Conservation (phyloP, 1,284 basidiomycete genomes). For the Austroboletus niveus region DNA sequence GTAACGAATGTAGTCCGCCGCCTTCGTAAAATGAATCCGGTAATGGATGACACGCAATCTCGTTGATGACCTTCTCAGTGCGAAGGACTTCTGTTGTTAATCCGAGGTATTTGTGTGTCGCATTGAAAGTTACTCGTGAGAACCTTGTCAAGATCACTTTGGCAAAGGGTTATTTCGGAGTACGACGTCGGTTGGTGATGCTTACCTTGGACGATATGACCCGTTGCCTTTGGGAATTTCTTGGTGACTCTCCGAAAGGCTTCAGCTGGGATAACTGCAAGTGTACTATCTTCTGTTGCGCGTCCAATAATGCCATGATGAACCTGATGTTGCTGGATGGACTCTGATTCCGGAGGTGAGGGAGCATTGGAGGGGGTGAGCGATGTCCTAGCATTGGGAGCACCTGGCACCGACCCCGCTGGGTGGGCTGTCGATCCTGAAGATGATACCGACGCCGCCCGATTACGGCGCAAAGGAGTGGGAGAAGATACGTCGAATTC, state of each 20-base stretch:
- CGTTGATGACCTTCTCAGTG: conserved; percentile 96
- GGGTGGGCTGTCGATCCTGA: conserved; percentile 64
- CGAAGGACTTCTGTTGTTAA: conserved; percentile 94
- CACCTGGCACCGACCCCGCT: conserved; percentile 30
- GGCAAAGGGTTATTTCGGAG: conserved; percentile 1
- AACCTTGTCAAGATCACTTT: conserved; percentile 93
- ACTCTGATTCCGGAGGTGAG: conserved; percentile 26
- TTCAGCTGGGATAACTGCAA: conserved; percentile 98
- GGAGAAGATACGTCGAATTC: conserved; percentile 30
- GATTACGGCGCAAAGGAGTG: conserved; percentile 32
- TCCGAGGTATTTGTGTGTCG: conserved; percentile 94
- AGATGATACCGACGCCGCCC: conserved; percentile 57
- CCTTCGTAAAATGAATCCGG: conserved; percentile 91
- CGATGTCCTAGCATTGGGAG: conserved; percentile 20
- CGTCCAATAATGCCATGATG: conserved; percentile 78
- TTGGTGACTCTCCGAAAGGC: conserved; percentile 91
- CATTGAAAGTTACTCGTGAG: conserved; percentile 94
- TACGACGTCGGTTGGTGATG: not conserved
- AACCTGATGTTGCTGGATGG: conserved; percentile 30
- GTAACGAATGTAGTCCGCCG: conserved; percentile 87
- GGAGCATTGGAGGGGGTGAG: conserved; percentile 14
- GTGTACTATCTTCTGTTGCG: conserved; percentile 90
- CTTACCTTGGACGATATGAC: conserved; percentile 92
- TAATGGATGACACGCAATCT: conserved; percentile 93
- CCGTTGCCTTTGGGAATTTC: conserved; percentile 95